phyloP scores from a whole-genome alignment of 192 early-diverging fungal genomes.

The Gaertneriomyces sp. region DNA sequence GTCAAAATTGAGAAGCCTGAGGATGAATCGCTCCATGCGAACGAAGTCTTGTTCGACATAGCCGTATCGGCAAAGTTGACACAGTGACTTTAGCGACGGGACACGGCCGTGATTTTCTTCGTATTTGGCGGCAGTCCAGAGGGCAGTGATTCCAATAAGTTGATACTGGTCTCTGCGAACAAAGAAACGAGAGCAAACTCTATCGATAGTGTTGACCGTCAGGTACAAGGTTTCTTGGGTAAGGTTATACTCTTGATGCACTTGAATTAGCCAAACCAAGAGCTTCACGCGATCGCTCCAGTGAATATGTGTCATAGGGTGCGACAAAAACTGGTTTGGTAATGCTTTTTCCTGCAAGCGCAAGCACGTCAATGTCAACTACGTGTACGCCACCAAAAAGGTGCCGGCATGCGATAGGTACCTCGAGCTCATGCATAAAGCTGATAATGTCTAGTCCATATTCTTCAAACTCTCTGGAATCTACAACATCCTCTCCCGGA shows the following conservation, averaged over 20 bases:
- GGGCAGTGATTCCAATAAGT: constrained; percentile 52
- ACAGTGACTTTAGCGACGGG: constrained; percentile 46
- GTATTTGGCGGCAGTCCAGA: constrained; percentile 59
- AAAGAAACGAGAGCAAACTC: constrained; percentile 37
- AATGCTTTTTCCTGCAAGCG: constrained; percentile 11
- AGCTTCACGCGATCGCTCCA: constrained; percentile 50
- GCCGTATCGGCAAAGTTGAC: constrained; percentile 37
- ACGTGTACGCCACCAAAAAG: background rate
- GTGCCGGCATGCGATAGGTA: background rate
- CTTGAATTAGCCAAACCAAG: constrained; percentile 53
- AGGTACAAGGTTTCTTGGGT: constrained; percentile 56
- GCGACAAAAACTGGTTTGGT: constrained; percentile 41
- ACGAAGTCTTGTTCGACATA: constrained; percentile 43
- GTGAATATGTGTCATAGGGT: constrained; percentile 45
- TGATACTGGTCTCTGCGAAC: constrained; percentile 41
- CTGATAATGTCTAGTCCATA: constrained; percentile 35
- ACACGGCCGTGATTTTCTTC: constrained; percentile 63
- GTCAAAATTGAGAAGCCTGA: constrained; percentile 44
- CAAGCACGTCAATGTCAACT: background rate
- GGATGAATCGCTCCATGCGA: constrained; percentile 45
- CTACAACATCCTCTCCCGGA: constrained; percentile 1
- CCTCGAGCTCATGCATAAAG: constrained; percentile 27
- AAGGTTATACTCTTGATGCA: constrained; percentile 51
- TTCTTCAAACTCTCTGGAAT: constrained; percentile 23
- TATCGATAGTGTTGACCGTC: constrained; percentile 53